A percentile compares a stretch with the other conserved stretches of the same genome.
phyloP scores from a whole-genome alignment of 2,329 filamentous ascomycete genomes.

The Penicillium sp. region DNA sequence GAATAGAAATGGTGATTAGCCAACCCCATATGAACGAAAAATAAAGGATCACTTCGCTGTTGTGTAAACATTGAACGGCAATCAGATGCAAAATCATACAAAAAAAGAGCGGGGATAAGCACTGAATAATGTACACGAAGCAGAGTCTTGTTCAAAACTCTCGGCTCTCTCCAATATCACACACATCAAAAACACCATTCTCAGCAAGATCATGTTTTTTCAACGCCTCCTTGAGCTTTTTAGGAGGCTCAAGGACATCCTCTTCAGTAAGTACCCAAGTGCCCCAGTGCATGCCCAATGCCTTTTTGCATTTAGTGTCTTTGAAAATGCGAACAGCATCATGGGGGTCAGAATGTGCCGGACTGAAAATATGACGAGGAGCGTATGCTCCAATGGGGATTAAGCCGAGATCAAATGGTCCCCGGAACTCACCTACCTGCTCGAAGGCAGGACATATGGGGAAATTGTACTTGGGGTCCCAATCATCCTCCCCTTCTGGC shows the following conservation, averaged over 20 bases:
- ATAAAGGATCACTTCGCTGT: background rate
- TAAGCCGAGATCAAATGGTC: conserved; percentile 85
- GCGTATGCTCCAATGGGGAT: conserved; percentile 92
- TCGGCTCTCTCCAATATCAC: conserved; percentile 78
- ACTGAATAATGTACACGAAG: background rate
- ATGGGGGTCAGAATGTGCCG: conserved; percentile 81
- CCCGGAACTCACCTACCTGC: conserved; percentile 74
- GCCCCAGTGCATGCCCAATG: conserved; percentile 91
- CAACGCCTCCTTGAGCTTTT: conserved; percentile 69
- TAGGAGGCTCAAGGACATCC: conserved; percentile 79
- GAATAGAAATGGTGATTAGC: background rate
- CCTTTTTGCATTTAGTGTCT: conserved; percentile 74
- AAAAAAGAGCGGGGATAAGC: background rate
- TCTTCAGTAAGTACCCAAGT: conserved; percentile 83
- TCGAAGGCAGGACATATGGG: conserved; percentile 81
- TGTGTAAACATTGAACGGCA: background rate
- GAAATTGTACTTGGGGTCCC: conserved; percentile 63
- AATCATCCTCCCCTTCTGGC: conserved; percentile 67
- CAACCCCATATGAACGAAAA: background rate
- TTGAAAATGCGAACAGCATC: conserved; percentile 87
- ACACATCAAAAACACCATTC: conserved; percentile 75
- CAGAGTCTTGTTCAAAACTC: conserved; percentile 58
- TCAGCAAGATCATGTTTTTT: conserved; percentile 65
- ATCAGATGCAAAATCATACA: background rate
- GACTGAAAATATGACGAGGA: conserved; percentile 64